Evolutionary conservation across 495 filamentous ascomycete genomes (phyloP).

Genomic region (Xylaria castorea): DNA sequence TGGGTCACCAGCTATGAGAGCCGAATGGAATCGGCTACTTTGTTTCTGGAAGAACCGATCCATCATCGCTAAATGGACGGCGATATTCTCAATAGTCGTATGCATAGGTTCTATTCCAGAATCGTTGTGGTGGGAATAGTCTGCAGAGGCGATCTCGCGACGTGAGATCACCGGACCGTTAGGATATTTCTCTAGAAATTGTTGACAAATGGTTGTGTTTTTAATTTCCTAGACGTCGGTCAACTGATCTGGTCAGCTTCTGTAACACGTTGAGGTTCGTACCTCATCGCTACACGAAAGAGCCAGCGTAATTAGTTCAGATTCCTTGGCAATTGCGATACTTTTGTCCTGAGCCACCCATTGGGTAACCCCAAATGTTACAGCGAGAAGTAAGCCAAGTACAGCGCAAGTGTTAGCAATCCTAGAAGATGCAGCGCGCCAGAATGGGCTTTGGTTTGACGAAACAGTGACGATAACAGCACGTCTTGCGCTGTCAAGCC

Average conservation of each 20-base stretch:
- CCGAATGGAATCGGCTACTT: conserved; percentile 2
- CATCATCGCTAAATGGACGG: not conserved
- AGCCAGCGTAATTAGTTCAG: conserved; percentile 5
- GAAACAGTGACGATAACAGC: not conserved
- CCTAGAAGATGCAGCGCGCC: not conserved
- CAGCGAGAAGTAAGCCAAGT: not conserved
- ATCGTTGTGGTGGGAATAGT: not conserved
- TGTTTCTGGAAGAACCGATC: conserved; percentile 5
- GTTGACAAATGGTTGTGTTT: conserved; percentile 18
- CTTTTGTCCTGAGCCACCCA: conserved; percentile 13
- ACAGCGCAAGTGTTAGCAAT: conserved; percentile 3
- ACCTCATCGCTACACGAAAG: conserved; percentile 19
- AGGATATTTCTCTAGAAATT: conserved; percentile 15
- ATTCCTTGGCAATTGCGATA: conserved; percentile 14
- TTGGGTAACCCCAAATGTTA: not conserved
- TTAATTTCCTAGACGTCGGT: not conserved
- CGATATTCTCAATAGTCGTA: not conserved
- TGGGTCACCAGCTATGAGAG: not conserved
- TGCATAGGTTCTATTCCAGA: not conserved
- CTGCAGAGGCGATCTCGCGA: not conserved
- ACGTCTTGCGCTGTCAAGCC: not conserved
- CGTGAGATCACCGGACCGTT: not conserved
- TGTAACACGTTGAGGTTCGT: not conserved
- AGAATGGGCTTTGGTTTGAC: not conserved
- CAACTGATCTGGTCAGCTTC: not conserved